These are phyloP conservation scores for Fusarium euwallaceae DNA, from an alignment of 2,329 filamentous ascomycete genomes.

Conservation along the genomic window DNA sequence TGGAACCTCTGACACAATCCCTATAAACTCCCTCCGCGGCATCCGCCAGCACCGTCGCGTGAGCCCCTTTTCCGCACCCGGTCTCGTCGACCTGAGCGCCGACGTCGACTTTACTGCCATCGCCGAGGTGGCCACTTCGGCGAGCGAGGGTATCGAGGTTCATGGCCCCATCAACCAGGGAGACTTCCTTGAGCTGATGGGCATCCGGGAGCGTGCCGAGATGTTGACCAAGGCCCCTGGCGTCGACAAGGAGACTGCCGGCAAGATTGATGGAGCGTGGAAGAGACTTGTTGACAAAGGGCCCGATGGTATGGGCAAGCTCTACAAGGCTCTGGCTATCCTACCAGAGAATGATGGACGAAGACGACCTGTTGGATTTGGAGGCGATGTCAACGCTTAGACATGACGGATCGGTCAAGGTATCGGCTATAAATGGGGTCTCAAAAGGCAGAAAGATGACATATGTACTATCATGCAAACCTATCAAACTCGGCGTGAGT, in stretches of 20 bases:
- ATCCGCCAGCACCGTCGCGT: conserved; percentile 83
- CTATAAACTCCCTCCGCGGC: conserved; percentile 89
- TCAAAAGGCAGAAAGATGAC: background rate
- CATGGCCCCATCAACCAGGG: conserved; percentile 93
- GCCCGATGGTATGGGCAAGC: conserved; percentile 88
- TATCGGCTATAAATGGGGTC: background rate
- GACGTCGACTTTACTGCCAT: conserved; percentile 94
- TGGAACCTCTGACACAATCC: conserved; percentile 82
- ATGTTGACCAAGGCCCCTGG: conserved; percentile 68
- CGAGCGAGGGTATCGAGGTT: conserved; percentile 86
- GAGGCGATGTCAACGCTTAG: conserved; percentile 70
- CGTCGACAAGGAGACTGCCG: conserved; percentile 60
- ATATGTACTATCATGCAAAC: conserved; percentile 31
- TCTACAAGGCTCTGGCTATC: conserved; percentile 95
- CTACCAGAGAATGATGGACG: conserved; percentile 82
- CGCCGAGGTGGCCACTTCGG: conserved; percentile 82
- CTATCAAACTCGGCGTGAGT: background rate
- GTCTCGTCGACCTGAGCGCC: conserved; percentile 87
- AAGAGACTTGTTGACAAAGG: conserved; percentile 86
- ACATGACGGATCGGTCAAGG: background rate
- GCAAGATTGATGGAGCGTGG: conserved; percentile 80
- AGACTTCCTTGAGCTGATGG: conserved; percentile 83
- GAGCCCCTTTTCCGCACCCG: conserved; percentile 83
- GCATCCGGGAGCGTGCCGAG: conserved; percentile 82
- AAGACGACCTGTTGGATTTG: conserved; percentile 90